Evolutionary conservation across 1,139 yeast genomes (phyloP), one percentile per base, ranked within the genome.

Genomic region (Yamadazyma membranifaciens): DNA sequence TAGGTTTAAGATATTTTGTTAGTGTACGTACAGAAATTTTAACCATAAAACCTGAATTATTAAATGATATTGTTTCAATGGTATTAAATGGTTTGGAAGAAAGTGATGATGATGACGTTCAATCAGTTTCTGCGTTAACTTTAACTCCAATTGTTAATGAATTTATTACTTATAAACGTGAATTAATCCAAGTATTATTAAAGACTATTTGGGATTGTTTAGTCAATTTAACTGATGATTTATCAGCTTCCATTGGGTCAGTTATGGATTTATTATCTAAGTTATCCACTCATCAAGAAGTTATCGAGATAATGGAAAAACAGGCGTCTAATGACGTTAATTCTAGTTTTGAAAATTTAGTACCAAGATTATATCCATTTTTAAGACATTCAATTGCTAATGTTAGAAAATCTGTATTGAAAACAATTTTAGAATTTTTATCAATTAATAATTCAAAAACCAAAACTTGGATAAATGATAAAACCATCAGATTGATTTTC

Each of bases 101-200:
- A 56, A 76, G 81, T 45, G 96, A 91, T 54, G 98, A 92, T 61
- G 99, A 94, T 60, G 99, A 94, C 59, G 98, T 94, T 17, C 97
- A 94, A 60, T 89, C 97, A 11, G 96, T 92, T 37, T 91, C 96
- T 15, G 98, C 98, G 1, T 86, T 96, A 6, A 88, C 96, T 1
- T 69, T 94, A 45, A 73, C 94, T 0, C 98, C 98, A 3, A 87
- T 92, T 39, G 92, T 96, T 1, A 73, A 77, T 14, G 89, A 88
- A 50, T 87, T 92, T 60, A 94, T 92, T 14, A 67, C 75, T 27
- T 68, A 85, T 33, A 78, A 84, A 40, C 68, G 80, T 20, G 72
- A 74, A 31, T 69, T 81, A 4, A 81, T 91, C 12, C 82, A 80
- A 42, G 68, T 79, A 11, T 73, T 92, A 22, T 68, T 92, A 33